These are phyloP conservation scores for Fusarium dlaminii DNA, from an alignment of 2,329 filamentous ascomycete genomes.

Conservation along the genomic window DNA sequence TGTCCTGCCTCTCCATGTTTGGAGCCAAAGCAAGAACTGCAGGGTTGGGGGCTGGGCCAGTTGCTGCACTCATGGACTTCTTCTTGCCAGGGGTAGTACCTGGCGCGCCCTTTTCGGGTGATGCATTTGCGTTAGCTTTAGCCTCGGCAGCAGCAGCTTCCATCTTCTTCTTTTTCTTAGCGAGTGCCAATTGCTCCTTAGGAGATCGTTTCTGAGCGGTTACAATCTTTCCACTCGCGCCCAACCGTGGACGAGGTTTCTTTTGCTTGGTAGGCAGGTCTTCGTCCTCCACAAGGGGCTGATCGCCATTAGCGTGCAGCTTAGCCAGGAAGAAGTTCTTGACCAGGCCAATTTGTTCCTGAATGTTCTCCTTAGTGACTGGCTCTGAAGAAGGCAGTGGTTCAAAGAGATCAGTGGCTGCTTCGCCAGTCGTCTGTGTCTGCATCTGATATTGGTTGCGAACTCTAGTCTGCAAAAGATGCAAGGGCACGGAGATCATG, in stretches of 20 bases:
- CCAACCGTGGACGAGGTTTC: slow-evolving; percentile 72
- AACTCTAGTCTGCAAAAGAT: slow-evolving; percentile 91
- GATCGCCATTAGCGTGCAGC: slow-evolving; percentile 81
- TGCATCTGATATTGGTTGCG: slow-evolving; percentile 86
- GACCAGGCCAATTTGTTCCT: slow-evolving; percentile 84
- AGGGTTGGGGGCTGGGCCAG: slow-evolving; percentile 51
- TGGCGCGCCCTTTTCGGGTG: slow-evolving; percentile 48
- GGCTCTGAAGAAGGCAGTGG: slow-evolving; percentile 76
- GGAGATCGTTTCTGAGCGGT: slow-evolving; percentile 84
- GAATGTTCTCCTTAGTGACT: slow-evolving; percentile 80
- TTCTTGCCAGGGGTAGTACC: slow-evolving; percentile 63
- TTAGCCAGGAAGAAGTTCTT: slow-evolving; percentile 93
- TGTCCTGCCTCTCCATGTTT: slow-evolving; percentile 68
- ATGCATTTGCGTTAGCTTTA: slow-evolving; percentile 50
- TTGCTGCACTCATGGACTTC: slow-evolving; percentile 53
- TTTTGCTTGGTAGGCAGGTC: slow-evolving; percentile 93
- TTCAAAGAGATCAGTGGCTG: slow-evolving; percentile 70
- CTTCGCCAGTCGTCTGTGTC: slow-evolving; percentile 67
- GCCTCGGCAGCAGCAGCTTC: slow-evolving; percentile 67
- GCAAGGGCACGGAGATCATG: slow-evolving; percentile 88
- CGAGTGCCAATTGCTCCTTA: slow-evolving; percentile 82
- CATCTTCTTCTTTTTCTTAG: slow-evolving; percentile 88
- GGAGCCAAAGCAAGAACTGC: slow-evolving; percentile 53
- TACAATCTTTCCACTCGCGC: slow-evolving; percentile 84
- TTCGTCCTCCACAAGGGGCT: slow-evolving; percentile 90